Percentiles rank a stretch among this genome's conserved stretches.
phyloP scores from a whole-genome alignment of 176 grass and related monocot species.

The Lolium rigidum region DNA sequence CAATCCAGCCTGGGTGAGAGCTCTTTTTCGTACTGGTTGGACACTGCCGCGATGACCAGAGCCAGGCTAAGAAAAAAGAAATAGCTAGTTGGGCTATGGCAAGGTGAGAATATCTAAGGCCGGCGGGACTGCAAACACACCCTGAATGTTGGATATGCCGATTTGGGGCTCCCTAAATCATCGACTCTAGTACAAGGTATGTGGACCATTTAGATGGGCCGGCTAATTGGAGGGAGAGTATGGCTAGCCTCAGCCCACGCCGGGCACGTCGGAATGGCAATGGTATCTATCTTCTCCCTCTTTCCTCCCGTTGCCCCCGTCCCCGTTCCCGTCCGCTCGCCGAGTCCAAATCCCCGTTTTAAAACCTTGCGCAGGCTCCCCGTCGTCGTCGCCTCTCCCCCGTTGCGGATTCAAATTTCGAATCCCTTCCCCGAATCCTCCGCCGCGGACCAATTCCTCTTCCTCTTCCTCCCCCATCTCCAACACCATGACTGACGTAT shows the following conservation, averaged over 20 bases:
- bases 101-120: too few relatives aligned
- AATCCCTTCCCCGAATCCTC: background rate
- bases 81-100: too few relatives aligned
- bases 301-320: background rate
- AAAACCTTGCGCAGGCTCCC: background rate
- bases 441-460: background rate
- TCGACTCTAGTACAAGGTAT: too few relatives aligned
- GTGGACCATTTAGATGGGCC: too few relatives aligned
- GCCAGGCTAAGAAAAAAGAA: too few relatives aligned
- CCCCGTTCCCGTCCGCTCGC: background rate
- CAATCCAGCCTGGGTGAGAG: too few relatives aligned
- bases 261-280: background rate
- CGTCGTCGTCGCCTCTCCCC: slow-evolving; percentile 7
- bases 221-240: background rate
- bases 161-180: too few relatives aligned
- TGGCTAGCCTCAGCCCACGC: background rate
- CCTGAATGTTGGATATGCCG: too few relatives aligned
- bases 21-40: too few relatives aligned
- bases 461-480: background rate
- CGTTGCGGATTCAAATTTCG: slow-evolving; percentile 52
- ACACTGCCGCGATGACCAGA: too few relatives aligned
- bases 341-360: background rate
- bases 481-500: slow-evolving; percentile 41
- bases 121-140: too few relatives aligned
- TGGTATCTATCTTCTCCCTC: background rate